Conservation (phyloP, 2,329 filamentous ascomycete genomes). For the Diaporthe sp. region DNA sequence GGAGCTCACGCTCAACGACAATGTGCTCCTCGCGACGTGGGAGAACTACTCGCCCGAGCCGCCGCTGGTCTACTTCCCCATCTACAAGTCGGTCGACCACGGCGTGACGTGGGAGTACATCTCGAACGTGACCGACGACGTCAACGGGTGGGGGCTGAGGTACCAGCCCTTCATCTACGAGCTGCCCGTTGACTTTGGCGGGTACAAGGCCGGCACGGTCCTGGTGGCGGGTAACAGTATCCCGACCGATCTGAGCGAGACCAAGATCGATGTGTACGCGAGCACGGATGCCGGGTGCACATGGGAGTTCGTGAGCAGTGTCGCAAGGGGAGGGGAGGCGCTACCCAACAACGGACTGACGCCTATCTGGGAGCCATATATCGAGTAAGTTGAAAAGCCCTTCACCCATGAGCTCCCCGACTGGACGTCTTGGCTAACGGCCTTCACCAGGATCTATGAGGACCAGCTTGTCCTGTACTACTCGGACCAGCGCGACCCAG, state of each 20-base stretch:
- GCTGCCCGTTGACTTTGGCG: conserved; percentile 69
- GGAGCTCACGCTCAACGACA: conserved; percentile 58
- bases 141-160: conserved; percentile 75
- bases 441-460: conserved; percentile 58
- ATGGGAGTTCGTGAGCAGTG: conserved; percentile 77
- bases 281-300: conserved; percentile 71
- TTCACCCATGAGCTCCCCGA: not conserved
- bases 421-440: not conserved
- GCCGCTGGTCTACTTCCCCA: conserved; percentile 68
- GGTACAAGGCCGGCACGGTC: conserved; percentile 73
- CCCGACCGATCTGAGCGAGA: conserved; percentile 68
- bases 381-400: conserved; percentile 54
- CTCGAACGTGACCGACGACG: conserved; percentile 73
- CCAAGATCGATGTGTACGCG: conserved; percentile 79
- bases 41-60: conserved; percentile 71
- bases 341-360: conserved; percentile 74
- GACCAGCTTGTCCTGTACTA: conserved; percentile 76
- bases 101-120: conserved; percentile 75
- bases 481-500: conserved; percentile 77
- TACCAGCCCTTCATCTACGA: conserved; percentile 80
- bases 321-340: conserved; percentile 75
- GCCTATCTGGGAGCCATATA: conserved; percentile 81
- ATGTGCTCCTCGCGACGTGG: conserved; percentile 67
- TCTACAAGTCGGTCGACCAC: conserved; percentile 66
- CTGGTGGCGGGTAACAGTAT: conserved; percentile 74